These are phyloP conservation scores for Pyrus bretschneideri DNA, from an alignment of 306 rosid species.

Conservation along the genomic window DNA sequence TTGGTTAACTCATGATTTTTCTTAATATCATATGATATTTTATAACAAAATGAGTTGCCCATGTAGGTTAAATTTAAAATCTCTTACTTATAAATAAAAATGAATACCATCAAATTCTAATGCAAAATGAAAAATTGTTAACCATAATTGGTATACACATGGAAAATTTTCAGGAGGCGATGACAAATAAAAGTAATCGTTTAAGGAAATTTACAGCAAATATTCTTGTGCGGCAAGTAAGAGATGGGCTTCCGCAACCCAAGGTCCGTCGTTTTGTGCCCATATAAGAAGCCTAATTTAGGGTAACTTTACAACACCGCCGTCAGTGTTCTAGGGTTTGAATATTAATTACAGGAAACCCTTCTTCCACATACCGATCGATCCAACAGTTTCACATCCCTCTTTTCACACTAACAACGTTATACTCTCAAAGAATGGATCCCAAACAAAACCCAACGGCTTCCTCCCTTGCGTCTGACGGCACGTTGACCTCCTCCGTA, in stretches of 20 bases:
- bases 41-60: no score
- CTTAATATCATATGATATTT: no score
- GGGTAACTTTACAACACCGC: neutral
- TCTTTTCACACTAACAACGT: neutral
- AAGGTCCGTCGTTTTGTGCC: neutral
- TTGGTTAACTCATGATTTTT: no score
- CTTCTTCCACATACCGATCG: neutral
- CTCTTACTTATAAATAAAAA: fast-evolving
- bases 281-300: neutral
- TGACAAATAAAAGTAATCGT: no score
- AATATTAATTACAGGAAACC: neutral
- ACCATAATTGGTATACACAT: no score
- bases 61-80: no score
- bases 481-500: no score
- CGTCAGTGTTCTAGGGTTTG: neutral
- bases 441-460: neutral
- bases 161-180: no score
- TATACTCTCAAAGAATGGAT: neutral
- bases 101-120: no score
- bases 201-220: no score
- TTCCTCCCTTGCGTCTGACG: no score
- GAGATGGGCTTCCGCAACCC: neutral
- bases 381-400: neutral
- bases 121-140: no score
- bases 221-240: neutral